phyloP scores from a whole-genome alignment of 306 rosid genomes.

The Lablab purpureus region DNA sequence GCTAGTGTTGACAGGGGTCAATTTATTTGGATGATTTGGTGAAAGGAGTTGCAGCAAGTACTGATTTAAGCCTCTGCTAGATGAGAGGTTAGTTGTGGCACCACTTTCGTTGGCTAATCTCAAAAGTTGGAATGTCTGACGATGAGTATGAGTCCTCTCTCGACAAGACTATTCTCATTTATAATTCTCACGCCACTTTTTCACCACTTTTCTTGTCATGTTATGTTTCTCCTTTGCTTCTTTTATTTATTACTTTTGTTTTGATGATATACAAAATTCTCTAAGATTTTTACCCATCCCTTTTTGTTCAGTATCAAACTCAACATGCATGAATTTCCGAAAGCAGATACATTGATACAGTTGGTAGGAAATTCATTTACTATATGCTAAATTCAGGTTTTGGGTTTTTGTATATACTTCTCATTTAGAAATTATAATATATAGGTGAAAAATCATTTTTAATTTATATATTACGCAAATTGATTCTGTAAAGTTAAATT shows the following conservation, averaged over 20 bases:
- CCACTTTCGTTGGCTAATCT: slow-evolving; percentile 42
- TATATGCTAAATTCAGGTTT: neutral
- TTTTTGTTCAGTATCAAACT: neutral
- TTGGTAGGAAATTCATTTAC: neutral
- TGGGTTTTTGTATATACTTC: neutral
- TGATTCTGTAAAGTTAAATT: too few relatives aligned
- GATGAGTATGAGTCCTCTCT: slow-evolving; percentile 23
- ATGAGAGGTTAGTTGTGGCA: slow-evolving; percentile 5
- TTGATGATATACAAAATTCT: neutral
- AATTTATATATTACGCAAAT: too few relatives aligned
- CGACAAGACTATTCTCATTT: neutral
- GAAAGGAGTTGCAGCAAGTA: slow-evolving; percentile 21
- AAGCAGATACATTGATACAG: neutral
- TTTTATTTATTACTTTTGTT: neutral
- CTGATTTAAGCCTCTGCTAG: neutral
- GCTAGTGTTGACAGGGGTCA: slow-evolving; percentile 2
- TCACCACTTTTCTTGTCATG: slow-evolving; percentile 5
- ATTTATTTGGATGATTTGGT: slow-evolving; percentile 27
- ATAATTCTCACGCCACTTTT: slow-evolving; percentile 20
- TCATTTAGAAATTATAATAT: too few relatives aligned
- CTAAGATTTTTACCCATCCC: neutral
- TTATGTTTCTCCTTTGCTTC: neutral
- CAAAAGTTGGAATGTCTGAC: slow-evolving; percentile 43
- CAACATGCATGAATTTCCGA: neutral
- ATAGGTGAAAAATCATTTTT: too few relatives aligned